Percentiles rank a stretch among this genome's conserved stretches.
Conservation (phyloP, 495 filamentous ascomycete species). For the Xylaria castorea region DNA sequence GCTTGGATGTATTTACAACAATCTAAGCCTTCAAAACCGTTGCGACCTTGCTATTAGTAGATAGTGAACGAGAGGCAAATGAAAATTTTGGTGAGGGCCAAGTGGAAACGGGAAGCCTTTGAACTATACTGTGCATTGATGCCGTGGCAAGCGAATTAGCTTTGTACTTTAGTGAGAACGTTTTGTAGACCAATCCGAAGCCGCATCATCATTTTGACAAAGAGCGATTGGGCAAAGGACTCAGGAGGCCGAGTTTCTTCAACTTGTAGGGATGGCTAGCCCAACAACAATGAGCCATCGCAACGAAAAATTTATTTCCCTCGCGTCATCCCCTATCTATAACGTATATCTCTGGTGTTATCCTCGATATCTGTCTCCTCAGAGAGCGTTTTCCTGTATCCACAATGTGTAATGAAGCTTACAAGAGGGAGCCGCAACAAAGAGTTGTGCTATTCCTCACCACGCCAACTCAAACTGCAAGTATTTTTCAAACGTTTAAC, state of each 20-base stretch:
- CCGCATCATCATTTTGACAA: conserved; percentile 28
- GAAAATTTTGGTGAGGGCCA: background rate
- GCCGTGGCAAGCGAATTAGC: background rate
- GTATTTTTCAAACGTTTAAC: conserved; percentile 13
- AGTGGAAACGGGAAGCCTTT: conserved; percentile 7
- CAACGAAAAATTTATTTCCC: background rate
- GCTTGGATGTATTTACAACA: conserved; percentile 35
- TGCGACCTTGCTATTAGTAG: background rate
- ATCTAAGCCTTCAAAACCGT: conserved; percentile 28
- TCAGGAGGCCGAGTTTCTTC: background rate
- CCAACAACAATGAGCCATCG: conserved; percentile 33
- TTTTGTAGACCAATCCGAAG: conserved; percentile 21
- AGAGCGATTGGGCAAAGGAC: background rate
- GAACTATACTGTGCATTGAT: conserved; percentile 7
- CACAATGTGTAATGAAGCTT: conserved; percentile 33
- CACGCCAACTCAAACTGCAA: conserved; percentile 29
- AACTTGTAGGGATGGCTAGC: background rate
- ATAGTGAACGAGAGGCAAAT: background rate
- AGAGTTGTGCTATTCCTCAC: conserved; percentile 34
- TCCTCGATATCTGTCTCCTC: background rate
- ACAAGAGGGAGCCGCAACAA: conserved; percentile 28
- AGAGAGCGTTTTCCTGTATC: background rate
- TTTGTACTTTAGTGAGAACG: conserved; percentile 15
- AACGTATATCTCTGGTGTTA: background rate
- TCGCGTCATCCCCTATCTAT: background rate